phyloP scores from a whole-genome alignment of 805 yeast genomes.

The Metschnikowia noctiluminum region DNA sequence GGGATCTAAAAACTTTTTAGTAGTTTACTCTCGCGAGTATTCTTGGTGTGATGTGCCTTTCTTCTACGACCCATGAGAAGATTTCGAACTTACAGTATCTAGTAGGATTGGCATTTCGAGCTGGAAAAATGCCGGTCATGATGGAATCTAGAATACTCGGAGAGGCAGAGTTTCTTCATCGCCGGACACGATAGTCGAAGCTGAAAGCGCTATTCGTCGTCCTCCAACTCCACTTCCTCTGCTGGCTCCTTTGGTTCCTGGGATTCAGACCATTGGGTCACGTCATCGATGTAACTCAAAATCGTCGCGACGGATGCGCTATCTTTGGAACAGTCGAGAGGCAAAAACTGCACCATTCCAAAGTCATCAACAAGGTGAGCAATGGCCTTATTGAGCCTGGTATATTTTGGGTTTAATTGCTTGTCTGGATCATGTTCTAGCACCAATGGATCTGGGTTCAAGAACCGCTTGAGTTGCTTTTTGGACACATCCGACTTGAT shows the following conservation, averaged over 20 bases:
- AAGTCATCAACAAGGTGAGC: constrained; percentile 93
- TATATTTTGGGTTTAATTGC: constrained; percentile 51
- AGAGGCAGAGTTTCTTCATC: too few species aligned
- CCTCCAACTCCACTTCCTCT: constrained; percentile 32
- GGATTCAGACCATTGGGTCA: constrained; percentile 95
- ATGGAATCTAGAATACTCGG: too few species aligned
- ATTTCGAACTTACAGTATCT: too few species aligned
- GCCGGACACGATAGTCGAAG: background rate
- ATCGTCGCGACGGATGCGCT: constrained; percentile 78
- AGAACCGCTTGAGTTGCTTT: constrained; percentile 73
- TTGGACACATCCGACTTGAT: constrained; percentile 74
- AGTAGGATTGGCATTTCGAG: too few species aligned
- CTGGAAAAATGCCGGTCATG: too few species aligned
- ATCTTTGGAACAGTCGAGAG: constrained; percentile 67
- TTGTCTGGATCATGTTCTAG: constrained; percentile 32
- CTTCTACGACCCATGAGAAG: too few species aligned
- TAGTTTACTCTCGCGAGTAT: too few species aligned
- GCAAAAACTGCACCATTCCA: constrained; percentile 97
- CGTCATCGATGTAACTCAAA: constrained; percentile 89
- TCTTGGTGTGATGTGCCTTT: too few species aligned
- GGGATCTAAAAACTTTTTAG: too few species aligned
- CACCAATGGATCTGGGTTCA: constrained; percentile 88
- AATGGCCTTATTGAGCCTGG: constrained; percentile 71
- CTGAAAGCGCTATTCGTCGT: constrained; percentile 4
- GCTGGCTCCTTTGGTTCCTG: constrained; percentile 97